Evolutionary conservation across 108 stramenopile genomes (phyloP).

Genomic region (Cyclotella baltica): DNA sequence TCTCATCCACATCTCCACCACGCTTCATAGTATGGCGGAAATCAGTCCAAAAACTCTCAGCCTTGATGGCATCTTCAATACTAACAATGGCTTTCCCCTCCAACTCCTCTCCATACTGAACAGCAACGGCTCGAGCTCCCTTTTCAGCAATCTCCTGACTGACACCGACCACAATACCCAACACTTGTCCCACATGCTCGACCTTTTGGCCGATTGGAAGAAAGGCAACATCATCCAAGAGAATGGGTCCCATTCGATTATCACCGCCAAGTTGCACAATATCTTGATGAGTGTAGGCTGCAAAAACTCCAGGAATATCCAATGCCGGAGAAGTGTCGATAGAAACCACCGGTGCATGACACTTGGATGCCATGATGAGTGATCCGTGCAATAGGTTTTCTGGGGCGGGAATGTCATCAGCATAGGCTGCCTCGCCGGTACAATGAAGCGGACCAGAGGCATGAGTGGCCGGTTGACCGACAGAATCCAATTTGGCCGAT

Average conservation of each 20-base stretch:
- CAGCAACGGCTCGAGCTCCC: slow-evolving; percentile 77
- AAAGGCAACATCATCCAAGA: slow-evolving; percentile 85
- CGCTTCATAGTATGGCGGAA: slow-evolving; percentile 72
- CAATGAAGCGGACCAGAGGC: slow-evolving; percentile 88
- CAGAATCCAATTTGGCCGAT: slow-evolving; percentile 35
- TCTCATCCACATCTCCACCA: slow-evolving; percentile 79
- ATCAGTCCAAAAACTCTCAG: slow-evolving; percentile 75
- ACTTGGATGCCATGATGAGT: slow-evolving; percentile 77
- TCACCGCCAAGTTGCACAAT: slow-evolving; percentile 76
- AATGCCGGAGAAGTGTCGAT: slow-evolving; percentile 74
- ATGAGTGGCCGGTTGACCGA: slow-evolving; percentile 84
- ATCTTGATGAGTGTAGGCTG: slow-evolving; percentile 73
- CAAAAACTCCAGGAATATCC: slow-evolving; percentile 83
- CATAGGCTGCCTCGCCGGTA: slow-evolving; percentile 92
- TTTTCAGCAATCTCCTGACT: slow-evolving; percentile 82
- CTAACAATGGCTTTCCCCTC: slow-evolving; percentile 71
- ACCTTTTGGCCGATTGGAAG: slow-evolving; percentile 76
- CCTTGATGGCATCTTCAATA: slow-evolving; percentile 90
- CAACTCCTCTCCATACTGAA: slow-evolving; percentile 70
- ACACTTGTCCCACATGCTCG: slow-evolving; percentile 79
- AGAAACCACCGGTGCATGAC: slow-evolving; percentile 68
- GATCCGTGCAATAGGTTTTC: slow-evolving; percentile 79
- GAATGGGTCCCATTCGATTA: slow-evolving; percentile 83
- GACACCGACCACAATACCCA: slow-evolving; percentile 85
- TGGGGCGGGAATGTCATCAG: slow-evolving; percentile 91